Evolutionary conservation across 2,329 filamentous ascomycete genomes (phyloP), one percentile per base, ranked within the genome.

Genomic region (Macrophomina phaseolina): DNA sequence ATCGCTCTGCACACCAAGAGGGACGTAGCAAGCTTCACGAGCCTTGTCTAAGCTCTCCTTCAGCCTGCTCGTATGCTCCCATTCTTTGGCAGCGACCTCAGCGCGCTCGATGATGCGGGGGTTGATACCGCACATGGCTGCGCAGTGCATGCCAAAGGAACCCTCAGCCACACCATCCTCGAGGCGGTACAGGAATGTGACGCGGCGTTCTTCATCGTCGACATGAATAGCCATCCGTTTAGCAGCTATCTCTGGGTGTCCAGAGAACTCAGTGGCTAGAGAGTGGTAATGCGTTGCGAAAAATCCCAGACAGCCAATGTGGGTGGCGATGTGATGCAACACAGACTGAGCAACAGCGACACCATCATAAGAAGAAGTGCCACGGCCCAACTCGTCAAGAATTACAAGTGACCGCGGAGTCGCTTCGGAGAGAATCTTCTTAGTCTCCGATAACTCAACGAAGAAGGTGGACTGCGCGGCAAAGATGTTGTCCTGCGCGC

Each of bases 401-500:
- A 99, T 99, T 65, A 99, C 95, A 0, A 99, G 88, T 0, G 93
- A 97, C 11, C 94, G 91, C 0, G 94, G 91, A 0, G 94, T 97
- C 0, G 95, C 95, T 81, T 98, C 95, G 0, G 92, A 89, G 0
- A 99, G 85, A 61, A 99, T 99, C 84, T 98, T 98, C 83, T 98
- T 97, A 0, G 95, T 99, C 78, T 99, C 95, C 0, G 93, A 94
- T 1, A 99, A 83, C 79, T 99, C 95, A 34, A 99, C 94, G 75
- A 99, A 98, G 84, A 99, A 99, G 2, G 95, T 99, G 14, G 92
- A 97, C 78, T 99, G 95, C 0, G 94, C 92, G 1, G 94, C 95
- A 76, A 99, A 98, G 73, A 99, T 99, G 79, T 98, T 98, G 87
- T 99, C 95, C 74, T 98, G 97, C 56, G 95, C 95, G 9, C 95